A percentile compares a stretch with the other conserved stretches of the same genome.
phyloP scores from a whole-genome alignment of 2,329 filamentous ascomycete genomes.

The Fusarium palustre region DNA sequence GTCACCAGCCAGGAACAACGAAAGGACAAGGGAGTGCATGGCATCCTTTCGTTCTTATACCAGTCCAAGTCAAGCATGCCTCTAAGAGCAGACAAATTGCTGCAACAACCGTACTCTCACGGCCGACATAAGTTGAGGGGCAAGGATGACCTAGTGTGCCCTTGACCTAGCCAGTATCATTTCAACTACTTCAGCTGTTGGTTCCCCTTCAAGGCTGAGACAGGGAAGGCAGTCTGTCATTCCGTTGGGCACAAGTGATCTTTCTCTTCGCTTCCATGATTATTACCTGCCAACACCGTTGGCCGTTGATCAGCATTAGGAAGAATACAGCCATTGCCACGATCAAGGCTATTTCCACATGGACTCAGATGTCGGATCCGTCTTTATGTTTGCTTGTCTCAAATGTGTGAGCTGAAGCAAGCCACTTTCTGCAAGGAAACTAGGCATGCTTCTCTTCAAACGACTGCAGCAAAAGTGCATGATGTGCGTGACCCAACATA shows the following conservation, averaged over 20 bases:
- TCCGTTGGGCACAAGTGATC: background rate
- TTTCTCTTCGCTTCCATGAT: conserved; percentile 19
- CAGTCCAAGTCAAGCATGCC: conserved; percentile 21
- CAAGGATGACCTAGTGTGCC: conserved; percentile 36
- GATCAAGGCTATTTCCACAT: background rate
- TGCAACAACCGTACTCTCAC: conserved; percentile 12
- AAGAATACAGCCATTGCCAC: background rate
- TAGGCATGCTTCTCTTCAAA: conserved; percentile 13
- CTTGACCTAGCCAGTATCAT: conserved; percentile 36
- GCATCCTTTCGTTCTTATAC: conserved; percentile 1
- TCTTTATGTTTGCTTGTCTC: conserved; percentile 24
- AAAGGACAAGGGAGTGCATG: conserved; percentile 4
- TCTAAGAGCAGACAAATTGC: conserved; percentile 34
- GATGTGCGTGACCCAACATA: conserved; percentile 19
- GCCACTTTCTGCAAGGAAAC: conserved; percentile 26
- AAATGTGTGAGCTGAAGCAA: conserved; percentile 15
- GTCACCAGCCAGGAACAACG: conserved; percentile 21
- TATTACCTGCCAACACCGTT: background rate
- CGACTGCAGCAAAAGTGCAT: conserved; percentile 9
- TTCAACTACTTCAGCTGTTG: conserved; percentile 44
- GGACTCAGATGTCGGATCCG: conserved; percentile 4
- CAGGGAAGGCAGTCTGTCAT: conserved; percentile 35
- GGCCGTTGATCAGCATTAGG: conserved; percentile 11
- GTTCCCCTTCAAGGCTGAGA: conserved; percentile 52
- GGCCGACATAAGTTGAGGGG: conserved; percentile 29